Conservation (phyloP, 306 rosid genomes). For the Ziziphus jujuba region DNA sequence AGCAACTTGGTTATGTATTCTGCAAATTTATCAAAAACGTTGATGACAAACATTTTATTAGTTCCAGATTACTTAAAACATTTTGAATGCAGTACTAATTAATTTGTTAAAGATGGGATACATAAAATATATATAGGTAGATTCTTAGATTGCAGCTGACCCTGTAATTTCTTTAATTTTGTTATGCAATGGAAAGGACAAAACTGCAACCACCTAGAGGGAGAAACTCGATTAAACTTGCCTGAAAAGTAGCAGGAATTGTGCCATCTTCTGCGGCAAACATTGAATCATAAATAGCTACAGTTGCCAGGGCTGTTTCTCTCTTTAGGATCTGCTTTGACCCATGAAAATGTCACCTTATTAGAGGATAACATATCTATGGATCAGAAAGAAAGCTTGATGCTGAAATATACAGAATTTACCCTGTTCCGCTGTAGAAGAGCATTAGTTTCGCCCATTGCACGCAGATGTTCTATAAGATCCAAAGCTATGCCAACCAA, state of each 20-base stretch:
- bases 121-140: too few species aligned
- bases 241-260: conserved; percentile 97
- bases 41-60: too few species aligned
- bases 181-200: neutral
- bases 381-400: conserved; percentile 14
- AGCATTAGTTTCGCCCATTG: conserved; percentile 95
- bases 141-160: too few species aligned
- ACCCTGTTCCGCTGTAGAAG: conserved; percentile 75
- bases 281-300: conserved; percentile 94
- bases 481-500: conserved; percentile 59
- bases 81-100: too few species aligned
- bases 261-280: conserved; percentile 91
- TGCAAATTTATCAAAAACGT: too few species aligned
- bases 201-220: neutral
- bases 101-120: too few species aligned
- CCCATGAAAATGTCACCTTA: conserved; percentile 11
- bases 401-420: conserved; percentile 21
- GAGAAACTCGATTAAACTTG: conserved; percentile 21
- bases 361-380: neutral
- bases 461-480: conserved; percentile 87
- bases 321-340: conserved; percentile 64
- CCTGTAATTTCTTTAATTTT: neutral
- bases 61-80: too few species aligned
- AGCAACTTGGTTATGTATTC: too few species aligned
- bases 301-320: conserved; percentile 92